phyloP scores from a whole-genome alignment of 2,329 filamentous ascomycete species.

The Stagonosporopsis vannaccii region DNA sequence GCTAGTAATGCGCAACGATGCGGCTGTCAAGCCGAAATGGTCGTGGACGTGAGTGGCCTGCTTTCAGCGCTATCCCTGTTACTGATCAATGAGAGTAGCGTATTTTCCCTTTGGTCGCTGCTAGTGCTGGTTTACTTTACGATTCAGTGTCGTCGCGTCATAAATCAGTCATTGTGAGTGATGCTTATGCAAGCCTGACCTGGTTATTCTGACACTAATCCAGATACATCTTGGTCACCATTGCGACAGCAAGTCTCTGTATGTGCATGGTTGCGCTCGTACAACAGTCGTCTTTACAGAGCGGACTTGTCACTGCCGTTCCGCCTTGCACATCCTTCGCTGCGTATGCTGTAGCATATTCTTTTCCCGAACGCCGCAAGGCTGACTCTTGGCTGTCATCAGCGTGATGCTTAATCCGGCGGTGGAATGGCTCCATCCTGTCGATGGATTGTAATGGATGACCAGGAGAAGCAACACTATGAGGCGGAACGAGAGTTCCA shows the following conservation, averaged over 20 bases:
- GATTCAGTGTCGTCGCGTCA: neutral
- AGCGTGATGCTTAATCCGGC: neutral
- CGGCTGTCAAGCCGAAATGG: constrained; percentile 19
- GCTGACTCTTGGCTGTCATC: neutral
- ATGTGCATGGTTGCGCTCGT: constrained; percentile 27
- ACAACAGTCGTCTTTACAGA: constrained; percentile 24
- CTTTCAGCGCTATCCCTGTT: neutral
- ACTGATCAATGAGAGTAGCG: neutral
- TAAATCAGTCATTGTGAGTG: neutral
- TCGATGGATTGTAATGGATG: too few relatives aligned
- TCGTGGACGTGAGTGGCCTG: constrained; percentile 31
- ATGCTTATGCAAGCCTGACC: neutral
- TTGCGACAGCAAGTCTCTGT: constrained; percentile 17
- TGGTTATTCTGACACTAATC: neutral
- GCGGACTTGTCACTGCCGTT: constrained; percentile 26
- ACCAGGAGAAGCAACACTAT: too few relatives aligned
- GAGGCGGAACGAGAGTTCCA: too few relatives aligned
- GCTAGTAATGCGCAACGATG: constrained; percentile 32
- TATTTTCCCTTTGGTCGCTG: neutral
- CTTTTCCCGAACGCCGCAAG: constrained; percentile 20
- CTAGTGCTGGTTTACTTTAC: neutral
- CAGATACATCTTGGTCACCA: constrained; percentile 20
- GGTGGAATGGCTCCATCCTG: neutral
- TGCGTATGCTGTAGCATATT: constrained; percentile 26
- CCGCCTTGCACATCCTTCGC: constrained; percentile 31